Conservation (phyloP, 2,329 filamentous ascomycete species). For the Sclerotiophoma versabilis region DNA sequence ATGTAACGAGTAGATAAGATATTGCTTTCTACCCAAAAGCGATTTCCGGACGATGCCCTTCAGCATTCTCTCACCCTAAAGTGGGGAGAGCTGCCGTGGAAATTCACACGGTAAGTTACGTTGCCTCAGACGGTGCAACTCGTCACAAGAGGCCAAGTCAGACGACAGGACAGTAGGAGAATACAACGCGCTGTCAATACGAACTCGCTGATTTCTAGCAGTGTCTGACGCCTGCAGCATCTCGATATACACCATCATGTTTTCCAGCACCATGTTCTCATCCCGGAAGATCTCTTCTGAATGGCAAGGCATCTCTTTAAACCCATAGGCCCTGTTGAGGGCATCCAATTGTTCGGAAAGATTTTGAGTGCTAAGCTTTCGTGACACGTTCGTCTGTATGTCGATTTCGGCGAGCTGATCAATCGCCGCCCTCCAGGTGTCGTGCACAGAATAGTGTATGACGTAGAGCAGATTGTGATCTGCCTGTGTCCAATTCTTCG, state of each 20-base stretch:
- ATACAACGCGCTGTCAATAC: not conserved
- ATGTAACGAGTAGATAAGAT: too few species aligned
- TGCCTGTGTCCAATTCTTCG: not conserved
- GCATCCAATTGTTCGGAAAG: not conserved
- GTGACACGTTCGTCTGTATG: slow-evolving; percentile 1
- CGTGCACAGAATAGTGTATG: not conserved
- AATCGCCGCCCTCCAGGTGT: not conserved
- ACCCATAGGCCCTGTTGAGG: not conserved
- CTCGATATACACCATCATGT: not conserved
- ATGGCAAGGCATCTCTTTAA: not conserved
- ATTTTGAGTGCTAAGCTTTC: not conserved
- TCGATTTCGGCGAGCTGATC: not conserved
- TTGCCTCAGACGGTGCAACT: not conserved
- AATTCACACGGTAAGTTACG: not conserved
- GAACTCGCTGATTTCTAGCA: not conserved
- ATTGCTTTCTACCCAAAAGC: not conserved
- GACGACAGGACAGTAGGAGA: not conserved
- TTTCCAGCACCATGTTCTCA: not conserved
- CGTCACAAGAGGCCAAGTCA: not conserved
- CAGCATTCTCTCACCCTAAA: not conserved
- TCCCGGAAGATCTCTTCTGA: not conserved
- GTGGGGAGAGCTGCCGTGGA: not conserved
- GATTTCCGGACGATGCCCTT: not conserved
- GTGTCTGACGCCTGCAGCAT: not conserved
- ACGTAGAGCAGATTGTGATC: not conserved